Conservation (phyloP, 805 yeast species). For the Candida silvatica region DNA sequence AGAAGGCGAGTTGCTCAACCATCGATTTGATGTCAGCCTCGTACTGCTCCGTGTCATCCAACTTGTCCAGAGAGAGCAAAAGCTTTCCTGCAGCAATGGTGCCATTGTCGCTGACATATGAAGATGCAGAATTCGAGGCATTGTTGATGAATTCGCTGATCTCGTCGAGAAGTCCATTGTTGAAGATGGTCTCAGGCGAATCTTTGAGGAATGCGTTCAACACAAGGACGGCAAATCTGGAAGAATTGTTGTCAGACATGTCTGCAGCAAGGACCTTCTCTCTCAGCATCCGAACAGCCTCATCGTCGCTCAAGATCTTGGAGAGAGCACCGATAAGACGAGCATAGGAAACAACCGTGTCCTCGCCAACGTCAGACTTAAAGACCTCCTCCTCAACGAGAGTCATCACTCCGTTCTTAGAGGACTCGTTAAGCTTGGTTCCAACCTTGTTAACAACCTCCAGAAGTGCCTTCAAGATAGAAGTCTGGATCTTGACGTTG, state of each 20-base stretch:
- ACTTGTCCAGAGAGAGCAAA: slow-evolving; percentile 41
- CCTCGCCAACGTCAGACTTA: slow-evolving; percentile 29
- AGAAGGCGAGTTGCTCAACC: slow-evolving; percentile 40
- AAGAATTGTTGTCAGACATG: slow-evolving; percentile 29
- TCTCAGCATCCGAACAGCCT: slow-evolving; percentile 51
- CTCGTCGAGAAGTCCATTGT: slow-evolving; percentile 39
- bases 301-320: slow-evolving; percentile 53
- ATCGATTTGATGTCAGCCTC: slow-evolving; percentile 32
- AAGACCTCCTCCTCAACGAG: slow-evolving; percentile 66
- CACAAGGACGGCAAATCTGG: slow-evolving; percentile 60
- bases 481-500: slow-evolving; percentile 66
- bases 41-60: slow-evolving; percentile 16
- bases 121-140: slow-evolving; percentile 32
- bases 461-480: slow-evolving; percentile 77
- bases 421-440: slow-evolving; percentile 60
- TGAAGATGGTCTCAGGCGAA: slow-evolving; percentile 57
- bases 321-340: slow-evolving; percentile 71
- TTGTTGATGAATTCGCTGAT: slow-evolving; percentile 39
- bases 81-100: slow-evolving; percentile 77
- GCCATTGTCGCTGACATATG: slow-evolving; percentile 66
- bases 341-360: slow-evolving; percentile 71
- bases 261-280: slow-evolving; percentile 47
- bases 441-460: slow-evolving; percentile 83
- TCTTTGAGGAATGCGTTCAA: slow-evolving; percentile 75
- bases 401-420: slow-evolving; percentile 59